Base-by-base conservation (phyloP, 192 early-diverging fungal species). In the Gorgonomyces haynaldii region DNA sequence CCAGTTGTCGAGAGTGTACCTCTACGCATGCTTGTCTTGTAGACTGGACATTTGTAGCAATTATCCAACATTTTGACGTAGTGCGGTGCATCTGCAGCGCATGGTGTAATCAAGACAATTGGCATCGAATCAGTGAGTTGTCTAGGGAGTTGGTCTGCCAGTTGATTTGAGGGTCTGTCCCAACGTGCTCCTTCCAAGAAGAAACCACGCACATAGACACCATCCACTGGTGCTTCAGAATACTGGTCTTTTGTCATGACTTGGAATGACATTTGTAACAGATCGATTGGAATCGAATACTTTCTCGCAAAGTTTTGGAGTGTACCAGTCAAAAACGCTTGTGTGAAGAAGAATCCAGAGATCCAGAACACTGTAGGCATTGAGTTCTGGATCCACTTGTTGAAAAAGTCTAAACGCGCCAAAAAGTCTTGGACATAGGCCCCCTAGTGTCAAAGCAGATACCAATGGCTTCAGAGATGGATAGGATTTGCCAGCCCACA, bases 271-370 rank as follows among this genome's bases (percentile, higher is more conserved):
- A 79, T 47, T 13, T 57, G 58, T 17, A 79, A 58, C 20, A 79
- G 52, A 43, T 79, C 76, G 37, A 79, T 79, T n/a, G 76, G 75
- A n/a, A 79, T 68, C 0, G 63, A 60, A 41, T 79, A 72, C 45
- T 78, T 79, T 37, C 76, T 47, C 4, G 76, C 76, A 45, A 76
- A 79, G 45, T 77, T 77, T 76, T 77, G 74, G 29, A 77, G 53
- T n/a, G 69, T 52, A 68, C 74, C 74, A 16, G 74, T 79, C 26
- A 79, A 47, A 43, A 79, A 79, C 13, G 76, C 70, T 46, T 79
- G 76, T 8, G 76, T 79, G 50, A 79, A 79, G 56, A 60, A 79
- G 51, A 79, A 79, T 9, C 76, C 76, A 1, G 76, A 79, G 15
- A 79, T 73, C 76, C 76, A 79, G 43, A 79, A 79, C 0, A 79